Conservation (phyloP, 352 stramenopile species). For the Pythium utonaiense region DNA sequence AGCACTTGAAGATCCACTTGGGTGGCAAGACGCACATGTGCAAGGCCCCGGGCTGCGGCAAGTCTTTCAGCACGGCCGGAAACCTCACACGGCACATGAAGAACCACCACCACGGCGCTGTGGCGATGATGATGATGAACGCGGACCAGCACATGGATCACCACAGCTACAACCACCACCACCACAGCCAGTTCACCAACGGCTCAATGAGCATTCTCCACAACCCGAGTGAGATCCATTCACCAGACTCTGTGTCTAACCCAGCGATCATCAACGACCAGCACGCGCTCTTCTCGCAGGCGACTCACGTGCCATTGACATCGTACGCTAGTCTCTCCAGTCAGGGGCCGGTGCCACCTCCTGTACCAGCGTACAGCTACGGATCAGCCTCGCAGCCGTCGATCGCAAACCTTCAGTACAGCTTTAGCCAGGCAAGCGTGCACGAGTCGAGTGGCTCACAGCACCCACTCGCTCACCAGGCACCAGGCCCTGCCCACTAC, state of each 20-base stretch:
- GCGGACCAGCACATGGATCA: neutral
- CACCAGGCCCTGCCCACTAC: no score
- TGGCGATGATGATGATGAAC: neutral
- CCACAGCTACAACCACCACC: conserved; percentile 11
- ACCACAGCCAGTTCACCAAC: neutral
- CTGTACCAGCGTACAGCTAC: conserved; percentile 8
- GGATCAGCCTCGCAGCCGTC: conserved; percentile 10
- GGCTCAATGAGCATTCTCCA: conserved; percentile 15
- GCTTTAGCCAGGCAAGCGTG: conserved; percentile 6
- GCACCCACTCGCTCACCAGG: neutral
- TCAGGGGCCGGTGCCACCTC: conserved; percentile 10
- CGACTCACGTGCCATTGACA: conserved; percentile 21
- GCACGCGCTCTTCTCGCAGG: conserved; percentile 13
- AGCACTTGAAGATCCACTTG: conserved; percentile 48
- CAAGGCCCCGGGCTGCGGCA: conserved; percentile 35
- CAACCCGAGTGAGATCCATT: conserved; percentile 14
- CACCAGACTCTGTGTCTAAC: conserved; percentile 18
- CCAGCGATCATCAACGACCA: conserved; percentile 6
- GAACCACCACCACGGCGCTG: conserved; percentile 43
- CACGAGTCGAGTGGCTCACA: neutral
- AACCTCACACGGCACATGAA: conserved; percentile 71
- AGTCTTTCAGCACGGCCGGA: conserved; percentile 63
- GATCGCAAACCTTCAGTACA: conserved; percentile 22
- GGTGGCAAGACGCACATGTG: conserved; percentile 51
- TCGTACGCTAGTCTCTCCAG: conserved; percentile 18